These are phyloP conservation scores for Rhododendron griersonianum DNA, from an alignment of 148 eudicot species.

Conservation along the genomic window DNA sequence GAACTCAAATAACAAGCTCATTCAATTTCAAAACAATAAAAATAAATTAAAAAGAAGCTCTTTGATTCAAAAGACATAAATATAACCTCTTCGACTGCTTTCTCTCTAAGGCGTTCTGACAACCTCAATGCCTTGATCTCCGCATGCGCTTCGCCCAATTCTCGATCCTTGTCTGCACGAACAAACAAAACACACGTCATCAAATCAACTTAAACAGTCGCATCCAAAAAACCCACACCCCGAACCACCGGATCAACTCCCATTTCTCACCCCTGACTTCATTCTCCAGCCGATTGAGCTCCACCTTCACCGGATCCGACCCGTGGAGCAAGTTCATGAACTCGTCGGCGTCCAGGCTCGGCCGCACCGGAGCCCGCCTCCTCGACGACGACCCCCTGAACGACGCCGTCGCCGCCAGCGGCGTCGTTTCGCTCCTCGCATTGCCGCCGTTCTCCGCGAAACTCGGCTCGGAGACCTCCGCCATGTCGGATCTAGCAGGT, in stretches of 20 bases:
- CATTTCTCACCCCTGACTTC: constrained; percentile 73
- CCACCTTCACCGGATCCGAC: constrained; percentile 95
- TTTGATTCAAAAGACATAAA: not conserved
- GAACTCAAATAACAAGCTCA: not conserved
- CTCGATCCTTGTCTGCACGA: constrained; percentile 57
- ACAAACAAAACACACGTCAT: not conserved
- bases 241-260: constrained; percentile 27
- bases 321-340: constrained; percentile 74
- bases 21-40: not conserved
- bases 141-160: constrained; percentile 52
- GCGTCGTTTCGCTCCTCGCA: constrained; percentile 26
- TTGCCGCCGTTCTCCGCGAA: constrained; percentile 22
- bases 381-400: constrained; percentile 48
- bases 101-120: constrained; percentile 57
- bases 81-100: constrained; percentile 66
- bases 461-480: constrained; percentile 30
- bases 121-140: constrained; percentile 58
- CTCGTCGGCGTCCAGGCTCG: constrained; percentile 77
- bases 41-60: not conserved
- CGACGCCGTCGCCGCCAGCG: constrained; percentile 49
- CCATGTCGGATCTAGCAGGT: constrained; percentile 36
- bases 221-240: not conserved
- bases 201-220: not conserved
- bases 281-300: constrained; percentile 86
- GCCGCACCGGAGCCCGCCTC: constrained; percentile 50